phyloP scores from a whole-genome alignment of 169 alveolate genomes.

The Eimeria praecox region DNA sequence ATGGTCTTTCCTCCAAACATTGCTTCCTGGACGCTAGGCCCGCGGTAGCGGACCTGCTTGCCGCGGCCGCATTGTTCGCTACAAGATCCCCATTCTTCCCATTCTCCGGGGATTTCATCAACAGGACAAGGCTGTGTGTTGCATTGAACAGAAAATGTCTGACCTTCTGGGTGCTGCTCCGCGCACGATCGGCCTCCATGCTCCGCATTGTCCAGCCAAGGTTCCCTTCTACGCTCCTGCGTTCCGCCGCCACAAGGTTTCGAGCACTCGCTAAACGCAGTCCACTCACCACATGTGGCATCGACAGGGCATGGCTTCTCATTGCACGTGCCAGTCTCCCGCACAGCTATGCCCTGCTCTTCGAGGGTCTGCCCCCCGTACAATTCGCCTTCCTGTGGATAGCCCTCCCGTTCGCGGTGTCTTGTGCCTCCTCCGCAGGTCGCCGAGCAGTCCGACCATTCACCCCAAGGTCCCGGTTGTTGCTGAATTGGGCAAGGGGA shows the following conservation, averaged over 20 bases:
- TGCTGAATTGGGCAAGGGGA: constrained; percentile 74
- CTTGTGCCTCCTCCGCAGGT: constrained; percentile 85
- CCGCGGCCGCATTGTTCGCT: constrained; percentile 84
- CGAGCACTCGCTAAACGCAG: constrained; percentile 84
- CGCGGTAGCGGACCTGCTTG: constrained; percentile 70
- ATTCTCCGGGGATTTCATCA: constrained; percentile 83
- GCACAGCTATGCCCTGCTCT: constrained; percentile 48
- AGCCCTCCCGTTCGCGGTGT: constrained; percentile 73
- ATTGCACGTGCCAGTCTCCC: constrained; percentile 63
- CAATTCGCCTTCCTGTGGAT: constrained; percentile 66
- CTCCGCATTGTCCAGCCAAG: constrained; percentile 66
- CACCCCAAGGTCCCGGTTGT: constrained; percentile 81
- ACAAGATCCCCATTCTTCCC: constrained; percentile 85
- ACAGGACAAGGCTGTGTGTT: constrained; percentile 82
- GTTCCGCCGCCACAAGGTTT: constrained; percentile 84
- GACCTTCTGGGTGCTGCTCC: constrained; percentile 76
- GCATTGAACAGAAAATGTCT: neutral
- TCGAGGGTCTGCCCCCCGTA: constrained; percentile 69
- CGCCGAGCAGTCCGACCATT: constrained; percentile 85
- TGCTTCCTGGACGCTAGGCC: constrained; percentile 50
- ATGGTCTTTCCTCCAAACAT: constrained; percentile 77
- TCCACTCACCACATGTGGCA: constrained; percentile 78
- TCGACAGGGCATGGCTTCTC: constrained; percentile 78
- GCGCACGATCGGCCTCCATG: constrained; percentile 78
- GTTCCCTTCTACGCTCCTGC: constrained; percentile 79